Evolutionary conservation across 1,284 basidiomycete species (phyloP).

Genomic region (Meripilus lineatus): DNA sequence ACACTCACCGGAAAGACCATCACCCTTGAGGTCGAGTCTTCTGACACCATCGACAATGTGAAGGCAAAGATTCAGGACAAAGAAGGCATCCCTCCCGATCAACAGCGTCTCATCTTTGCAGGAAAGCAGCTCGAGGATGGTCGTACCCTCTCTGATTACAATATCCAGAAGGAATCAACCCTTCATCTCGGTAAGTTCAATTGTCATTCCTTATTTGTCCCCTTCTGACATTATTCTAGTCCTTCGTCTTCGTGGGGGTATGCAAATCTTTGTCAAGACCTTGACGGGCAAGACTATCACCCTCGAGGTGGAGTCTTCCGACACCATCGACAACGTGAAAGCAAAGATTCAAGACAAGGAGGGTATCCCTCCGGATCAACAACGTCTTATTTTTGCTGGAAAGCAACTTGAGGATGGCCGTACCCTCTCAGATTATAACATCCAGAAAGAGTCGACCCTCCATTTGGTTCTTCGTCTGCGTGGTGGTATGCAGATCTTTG

Average conservation of each 20-base stretch:
- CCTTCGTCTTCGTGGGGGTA: constrained; percentile 84
- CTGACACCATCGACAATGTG: constrained; percentile 48
- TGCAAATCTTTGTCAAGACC: constrained; percentile 88
- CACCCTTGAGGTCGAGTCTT: constrained; percentile 47
- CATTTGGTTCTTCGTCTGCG: constrained; percentile 50
- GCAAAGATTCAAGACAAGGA: constrained; percentile 85
- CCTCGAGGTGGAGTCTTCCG: constrained; percentile 87
- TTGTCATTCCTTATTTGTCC: constrained; percentile 21
- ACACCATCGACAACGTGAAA: constrained; percentile 88
- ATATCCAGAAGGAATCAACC: constrained; percentile 76
- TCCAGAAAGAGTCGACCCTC: constrained; percentile 67
- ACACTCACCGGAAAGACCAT: constrained; percentile 53
- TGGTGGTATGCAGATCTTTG: constrained; percentile 64
- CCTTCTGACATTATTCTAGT: constrained; percentile 38
- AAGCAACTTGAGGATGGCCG: constrained; percentile 78
- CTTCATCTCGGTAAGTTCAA: constrained; percentile 60
- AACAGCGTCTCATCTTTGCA: constrained; percentile 85
- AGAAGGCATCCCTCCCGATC: constrained; percentile 73
- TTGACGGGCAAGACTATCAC: constrained; percentile 95
- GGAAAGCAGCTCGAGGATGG: constrained; percentile 86
- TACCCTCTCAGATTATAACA: constrained; percentile 77
- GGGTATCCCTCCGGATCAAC: constrained; percentile 82
- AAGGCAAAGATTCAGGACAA: constrained; percentile 54
- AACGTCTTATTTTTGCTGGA: constrained; percentile 80
- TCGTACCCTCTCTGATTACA: constrained; percentile 80